phyloP scores from a whole-genome alignment of 139 green algal genomes.

The Marvania coccoides region DNA sequence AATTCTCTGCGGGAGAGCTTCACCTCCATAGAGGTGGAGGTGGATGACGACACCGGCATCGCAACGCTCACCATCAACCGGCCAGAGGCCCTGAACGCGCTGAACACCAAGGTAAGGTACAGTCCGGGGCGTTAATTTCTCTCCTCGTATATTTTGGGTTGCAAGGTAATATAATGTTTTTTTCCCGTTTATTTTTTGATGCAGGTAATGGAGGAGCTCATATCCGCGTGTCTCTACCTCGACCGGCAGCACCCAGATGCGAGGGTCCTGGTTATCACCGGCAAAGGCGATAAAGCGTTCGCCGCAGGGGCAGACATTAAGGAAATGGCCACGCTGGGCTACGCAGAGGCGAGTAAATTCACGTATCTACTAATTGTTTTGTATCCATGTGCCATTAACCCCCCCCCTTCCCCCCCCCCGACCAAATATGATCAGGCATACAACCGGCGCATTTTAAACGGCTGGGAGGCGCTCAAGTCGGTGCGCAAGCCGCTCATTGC shows the following conservation, averaged over 20 bases:
- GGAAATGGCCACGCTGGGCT: slow-evolving; percentile 47
- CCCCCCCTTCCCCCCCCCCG: neutral
- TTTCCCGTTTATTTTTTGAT: neutral
- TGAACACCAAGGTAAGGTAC: slow-evolving; percentile 22
- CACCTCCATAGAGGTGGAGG: neutral
- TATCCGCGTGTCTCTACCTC: slow-evolving; percentile 17
- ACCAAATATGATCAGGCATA: slow-evolving; percentile 27
- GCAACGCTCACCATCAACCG: slow-evolving; percentile 36
- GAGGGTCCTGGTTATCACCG: slow-evolving; percentile 55
- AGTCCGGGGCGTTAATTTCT: no score
- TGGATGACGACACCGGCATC: neutral
- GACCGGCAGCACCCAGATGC: slow-evolving; percentile 18
- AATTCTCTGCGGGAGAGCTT: neutral
- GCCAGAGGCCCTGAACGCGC: slow-evolving; percentile 46
- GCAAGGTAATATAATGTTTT: no score
- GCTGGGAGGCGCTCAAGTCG: slow-evolving; percentile 30
- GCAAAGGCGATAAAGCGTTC: slow-evolving; percentile 55
- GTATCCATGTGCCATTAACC: neutral
- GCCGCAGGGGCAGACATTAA: slow-evolving; percentile 70
- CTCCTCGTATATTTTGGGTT: no score
- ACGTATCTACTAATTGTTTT: neutral
- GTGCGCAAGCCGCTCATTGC: slow-evolving; percentile 53
- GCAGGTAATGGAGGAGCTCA: slow-evolving; percentile 41
- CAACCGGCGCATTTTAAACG: slow-evolving; percentile 26
- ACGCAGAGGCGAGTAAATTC: slow-evolving; percentile 30